phyloP scores from a whole-genome alignment of 257 asterid species.

The Nicotiana paniculata region DNA sequence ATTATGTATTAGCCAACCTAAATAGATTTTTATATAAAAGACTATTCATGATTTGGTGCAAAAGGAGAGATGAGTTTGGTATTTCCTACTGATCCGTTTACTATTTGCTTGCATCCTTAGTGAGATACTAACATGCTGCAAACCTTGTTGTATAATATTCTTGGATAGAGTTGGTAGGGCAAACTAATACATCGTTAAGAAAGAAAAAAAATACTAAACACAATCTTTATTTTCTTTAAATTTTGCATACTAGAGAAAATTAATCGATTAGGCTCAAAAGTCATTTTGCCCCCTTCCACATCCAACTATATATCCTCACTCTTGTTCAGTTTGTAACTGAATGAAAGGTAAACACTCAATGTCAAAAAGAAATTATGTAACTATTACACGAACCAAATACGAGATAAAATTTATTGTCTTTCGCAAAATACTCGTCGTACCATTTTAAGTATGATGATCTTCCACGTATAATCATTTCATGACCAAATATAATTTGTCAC shows the following conservation, averaged over 20 bases:
- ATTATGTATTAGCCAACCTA: not conserved
- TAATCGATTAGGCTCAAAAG: not conserved
- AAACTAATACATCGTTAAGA: not conserved
- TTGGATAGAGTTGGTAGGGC: not conserved
- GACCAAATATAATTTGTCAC: too few species aligned
- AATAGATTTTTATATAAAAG: not conserved
- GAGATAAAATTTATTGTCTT: not conserved
- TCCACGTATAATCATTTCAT: too few species aligned
- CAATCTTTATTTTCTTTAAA: not conserved
- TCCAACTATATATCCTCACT: not conserved
- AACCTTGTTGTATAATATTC: not conserved
- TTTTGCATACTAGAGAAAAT: not conserved
- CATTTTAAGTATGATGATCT: too few species aligned
- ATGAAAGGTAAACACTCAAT: not conserved
- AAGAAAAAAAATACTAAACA: too few species aligned
- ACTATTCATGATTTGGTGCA: constrained; percentile 1
- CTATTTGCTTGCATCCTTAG: not conserved
- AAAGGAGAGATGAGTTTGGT: not conserved
- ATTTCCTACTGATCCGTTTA: not conserved
- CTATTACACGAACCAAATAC: not conserved
- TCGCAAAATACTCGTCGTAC: too few species aligned
- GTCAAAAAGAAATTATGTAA: not conserved
- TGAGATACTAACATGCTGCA: not conserved
- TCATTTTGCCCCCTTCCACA: not conserved
- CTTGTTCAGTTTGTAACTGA: not conserved